phyloP scores from a whole-genome alignment of 306 rosid genomes.

The Luffa acutangula region DNA sequence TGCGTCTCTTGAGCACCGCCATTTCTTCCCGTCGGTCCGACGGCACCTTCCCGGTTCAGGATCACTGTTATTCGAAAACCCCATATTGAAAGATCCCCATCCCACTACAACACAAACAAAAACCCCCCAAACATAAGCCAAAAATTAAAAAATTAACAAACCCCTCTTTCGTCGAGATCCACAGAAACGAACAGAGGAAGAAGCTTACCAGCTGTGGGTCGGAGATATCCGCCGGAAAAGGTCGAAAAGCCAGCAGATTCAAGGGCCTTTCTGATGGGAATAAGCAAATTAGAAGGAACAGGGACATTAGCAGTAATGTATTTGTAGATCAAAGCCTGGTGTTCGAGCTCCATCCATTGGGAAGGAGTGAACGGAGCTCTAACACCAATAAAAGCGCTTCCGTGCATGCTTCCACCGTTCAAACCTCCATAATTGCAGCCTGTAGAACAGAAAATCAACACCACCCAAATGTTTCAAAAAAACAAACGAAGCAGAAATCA shows the following conservation, averaged over 20 bases:
- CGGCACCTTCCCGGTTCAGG: slow-evolving; percentile 99
- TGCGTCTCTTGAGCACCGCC: slow-evolving; percentile 99
- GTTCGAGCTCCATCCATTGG: slow-evolving; percentile 96
- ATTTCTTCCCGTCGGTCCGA: slow-evolving; percentile 98
- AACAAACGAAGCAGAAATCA: neutral
- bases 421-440: slow-evolving; percentile 42
- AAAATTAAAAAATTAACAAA: neutral
- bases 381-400: slow-evolving; percentile 23
- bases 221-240: slow-evolving; percentile 42
- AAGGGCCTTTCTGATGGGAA: slow-evolving; percentile 71
- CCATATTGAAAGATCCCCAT: slow-evolving; percentile 89
- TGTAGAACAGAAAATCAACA: slow-evolving; percentile 18
- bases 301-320: slow-evolving; percentile 68
- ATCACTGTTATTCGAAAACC: slow-evolving; percentile 83
- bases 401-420: slow-evolving; percentile 37
- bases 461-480: neutral
- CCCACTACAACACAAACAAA: slow-evolving; percentile 40
- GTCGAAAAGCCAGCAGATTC: slow-evolving; percentile 55
- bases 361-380: slow-evolving; percentile 78
- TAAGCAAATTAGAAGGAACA: slow-evolving; percentile 69
- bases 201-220: slow-evolving; percentile 56
- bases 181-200: neutral
- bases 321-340: slow-evolving; percentile 94
- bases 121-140: neutral
- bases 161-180: neutral